Conservation (phyloP, 2,329 filamentous ascomycete species). For the Corniculantispora saksenae region DNA sequence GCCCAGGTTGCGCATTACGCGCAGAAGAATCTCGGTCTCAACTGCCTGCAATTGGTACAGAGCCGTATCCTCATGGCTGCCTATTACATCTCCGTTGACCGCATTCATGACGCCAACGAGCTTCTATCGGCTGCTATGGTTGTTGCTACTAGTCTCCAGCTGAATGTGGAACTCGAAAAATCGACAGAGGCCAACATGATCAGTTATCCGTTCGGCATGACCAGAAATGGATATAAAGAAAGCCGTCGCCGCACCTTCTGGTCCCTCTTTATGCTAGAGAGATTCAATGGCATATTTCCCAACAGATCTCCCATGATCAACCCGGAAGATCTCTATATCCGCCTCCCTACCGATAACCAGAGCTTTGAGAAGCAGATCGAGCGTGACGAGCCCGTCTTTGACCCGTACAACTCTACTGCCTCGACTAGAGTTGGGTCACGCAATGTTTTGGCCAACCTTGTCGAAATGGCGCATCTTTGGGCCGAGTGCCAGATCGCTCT, state of each 20-base stretch:
- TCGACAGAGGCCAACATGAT: slow-evolving; percentile 41
- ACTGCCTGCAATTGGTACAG: slow-evolving; percentile 63
- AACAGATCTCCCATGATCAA: slow-evolving; percentile 57
- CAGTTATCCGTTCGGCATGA: slow-evolving; percentile 59
- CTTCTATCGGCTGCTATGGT: slow-evolving; percentile 63
- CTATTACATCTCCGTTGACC: slow-evolving; percentile 64
- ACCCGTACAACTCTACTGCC: slow-evolving; percentile 42
- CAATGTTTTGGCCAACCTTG: slow-evolving; percentile 60
- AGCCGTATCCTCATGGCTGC: slow-evolving; percentile 66
- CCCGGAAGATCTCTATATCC: slow-evolving; percentile 65
- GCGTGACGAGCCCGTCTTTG: slow-evolving; percentile 60
- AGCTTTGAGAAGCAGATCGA: slow-evolving; percentile 63
- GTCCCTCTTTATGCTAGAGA: slow-evolving; percentile 70
- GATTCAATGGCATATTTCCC: slow-evolving; percentile 61
- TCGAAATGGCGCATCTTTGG: slow-evolving; percentile 66
- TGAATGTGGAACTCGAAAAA: slow-evolving; percentile 62
- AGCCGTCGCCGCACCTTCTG: slow-evolving; percentile 71
- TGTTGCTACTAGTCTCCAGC: slow-evolving; percentile 57
- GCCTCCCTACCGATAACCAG: slow-evolving; percentile 62
- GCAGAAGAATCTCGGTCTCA: slow-evolving; percentile 32
- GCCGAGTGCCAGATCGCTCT: slow-evolving; percentile 62
- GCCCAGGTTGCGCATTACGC: slow-evolving; percentile 60
- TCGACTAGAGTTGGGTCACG: slow-evolving; percentile 30
- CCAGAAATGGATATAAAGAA: slow-evolving; percentile 60
- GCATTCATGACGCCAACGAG: slow-evolving; percentile 63